phyloP scores from a whole-genome alignment of 2,329 filamentous ascomycete genomes.

The Neoarthrinium moseri region DNA sequence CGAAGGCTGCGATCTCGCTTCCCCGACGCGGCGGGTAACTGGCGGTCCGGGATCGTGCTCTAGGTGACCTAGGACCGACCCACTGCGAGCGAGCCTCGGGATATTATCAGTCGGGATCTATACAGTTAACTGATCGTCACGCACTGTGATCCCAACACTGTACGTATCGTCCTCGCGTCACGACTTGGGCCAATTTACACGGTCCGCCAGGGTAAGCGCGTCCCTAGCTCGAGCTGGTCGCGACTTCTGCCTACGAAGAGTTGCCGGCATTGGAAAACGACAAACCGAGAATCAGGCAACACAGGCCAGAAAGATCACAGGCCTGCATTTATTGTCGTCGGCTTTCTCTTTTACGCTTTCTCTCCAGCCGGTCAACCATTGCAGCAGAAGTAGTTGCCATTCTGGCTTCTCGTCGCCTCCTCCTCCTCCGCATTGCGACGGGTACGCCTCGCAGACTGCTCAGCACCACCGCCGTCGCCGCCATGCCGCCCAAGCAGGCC shows the following conservation, averaged over 20 bases:
- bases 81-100: too few species aligned
- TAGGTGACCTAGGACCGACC: too few species aligned
- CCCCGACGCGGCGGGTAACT: too few species aligned
- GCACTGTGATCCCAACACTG: not conserved
- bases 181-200: constrained; percentile 1
- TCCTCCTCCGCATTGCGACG: constrained; percentile 20
- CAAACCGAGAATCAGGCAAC: not conserved
- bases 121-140: not conserved
- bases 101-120: constrained; percentile 4
- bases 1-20: too few species aligned
- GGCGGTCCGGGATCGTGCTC: too few species aligned
- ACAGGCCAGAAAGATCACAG: not conserved
- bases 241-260: constrained; percentile 4
- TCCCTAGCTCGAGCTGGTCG: constrained; percentile 1
- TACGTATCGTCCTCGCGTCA: constrained; percentile 7
- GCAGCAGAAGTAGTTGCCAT: constrained; percentile 10
- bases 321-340: too few species aligned
- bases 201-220: constrained; percentile 6
- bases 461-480: constrained; percentile 11
- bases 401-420: constrained; percentile 23
- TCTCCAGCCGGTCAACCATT: too few species aligned
- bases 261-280: not conserved
- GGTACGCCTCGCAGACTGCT: constrained; percentile 21
- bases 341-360: too few species aligned
- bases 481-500: constrained; percentile 31